Evolutionary conservation across 768 basidiomycete genomes (phyloP).

Genomic region (Aureoboletus auriporus): DNA sequence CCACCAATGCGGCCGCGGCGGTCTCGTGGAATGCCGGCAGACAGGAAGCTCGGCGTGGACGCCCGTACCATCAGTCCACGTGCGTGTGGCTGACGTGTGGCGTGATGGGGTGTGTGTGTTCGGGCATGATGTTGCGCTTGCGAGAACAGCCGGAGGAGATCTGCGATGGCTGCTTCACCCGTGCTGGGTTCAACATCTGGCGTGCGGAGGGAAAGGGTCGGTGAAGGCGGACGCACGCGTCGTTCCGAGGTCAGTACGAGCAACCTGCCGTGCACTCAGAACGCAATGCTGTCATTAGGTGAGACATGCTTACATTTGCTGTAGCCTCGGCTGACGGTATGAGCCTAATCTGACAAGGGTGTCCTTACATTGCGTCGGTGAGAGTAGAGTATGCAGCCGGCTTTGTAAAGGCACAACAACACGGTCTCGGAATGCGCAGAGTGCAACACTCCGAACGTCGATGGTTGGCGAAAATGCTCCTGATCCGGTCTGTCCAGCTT

Average conservation of each 20-base stretch:
- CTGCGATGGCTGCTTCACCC: slow-evolving; percentile 64
- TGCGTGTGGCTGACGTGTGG: slow-evolving; percentile 24
- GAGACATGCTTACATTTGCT: slow-evolving; percentile 62
- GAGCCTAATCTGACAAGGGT: slow-evolving; percentile 49
- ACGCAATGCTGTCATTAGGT: background rate
- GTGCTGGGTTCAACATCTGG: slow-evolving; percentile 52
- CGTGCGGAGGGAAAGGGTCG: slow-evolving; percentile 53
- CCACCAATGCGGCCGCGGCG: slow-evolving; percentile 70
- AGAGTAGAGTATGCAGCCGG: slow-evolving; percentile 54
- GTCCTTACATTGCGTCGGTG: slow-evolving; percentile 51
- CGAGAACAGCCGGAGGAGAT: slow-evolving; percentile 62
- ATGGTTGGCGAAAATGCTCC: slow-evolving; percentile 48
- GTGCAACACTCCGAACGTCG: slow-evolving; percentile 77
- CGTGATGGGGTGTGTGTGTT: slow-evolving; percentile 22
- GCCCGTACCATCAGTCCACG: slow-evolving; percentile 26
- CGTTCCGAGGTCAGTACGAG: slow-evolving; percentile 73
- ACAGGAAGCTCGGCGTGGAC: slow-evolving; percentile 61
- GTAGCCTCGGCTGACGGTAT: slow-evolving; percentile 65
- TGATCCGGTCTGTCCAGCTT: slow-evolving; percentile 30
- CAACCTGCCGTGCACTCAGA: slow-evolving; percentile 42
- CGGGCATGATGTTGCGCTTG: slow-evolving; percentile 43
- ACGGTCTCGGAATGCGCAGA: slow-evolving; percentile 76
- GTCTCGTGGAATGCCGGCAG: slow-evolving; percentile 71
- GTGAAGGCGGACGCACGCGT: slow-evolving; percentile 48
- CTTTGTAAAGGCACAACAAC: slow-evolving; percentile 65